Base-by-base conservation (phyloP, 2,329 filamentous ascomycete genomes). In the Annulohypoxylon truncatum region DNA sequence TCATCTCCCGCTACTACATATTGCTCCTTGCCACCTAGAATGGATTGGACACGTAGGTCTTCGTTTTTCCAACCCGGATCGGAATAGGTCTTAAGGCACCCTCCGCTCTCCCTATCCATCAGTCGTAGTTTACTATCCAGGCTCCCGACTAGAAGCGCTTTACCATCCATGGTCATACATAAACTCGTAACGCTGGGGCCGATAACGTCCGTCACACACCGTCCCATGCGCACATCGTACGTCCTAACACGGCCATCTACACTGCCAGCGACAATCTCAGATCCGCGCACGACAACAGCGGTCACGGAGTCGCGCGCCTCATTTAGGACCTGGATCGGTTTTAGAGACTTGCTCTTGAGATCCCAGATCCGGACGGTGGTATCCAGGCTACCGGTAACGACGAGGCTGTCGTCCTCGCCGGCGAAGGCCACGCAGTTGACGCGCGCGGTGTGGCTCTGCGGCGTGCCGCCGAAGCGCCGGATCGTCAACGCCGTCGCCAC, bases 1-100 rank as follows among this genome's bases (percentile, higher is more conserved):
- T 97, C 94, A 73, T 94, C 93, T 6, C 95, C 95, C 53, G 89
- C 91, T 2, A 97, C 74, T 1, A 96, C 92, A 51, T 91, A 90
- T 64, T 87, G 89, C 79, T 97, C 95, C 68, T 87, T 89, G 28
- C 88, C 85, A 0, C 92, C 94, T 60, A 97, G 82, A 3, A 92
- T 84, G 38, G 90, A 90, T 77, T 93, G 89, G 29, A 96, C 84
- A n/a, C 93, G 84, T 66, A 96, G 81, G 48, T 90, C 88, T 67
- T 86, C 86, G 75, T 96, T 96, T 71, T 82, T 80, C 80, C 84
- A 85, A 1, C 72, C 80, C 0, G 82, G 79, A 28, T 87, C 85
- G 15, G 84, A 84, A 74, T 96, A 97, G 0, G 86, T 87, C 74
- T 91, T 89, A 59, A 97, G 81, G 59, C 94, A 88, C 22, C 87